phyloP scores from a whole-genome alignment of 2,329 filamentous ascomycete species.

The Teratosphaeria epicoccoides region DNA sequence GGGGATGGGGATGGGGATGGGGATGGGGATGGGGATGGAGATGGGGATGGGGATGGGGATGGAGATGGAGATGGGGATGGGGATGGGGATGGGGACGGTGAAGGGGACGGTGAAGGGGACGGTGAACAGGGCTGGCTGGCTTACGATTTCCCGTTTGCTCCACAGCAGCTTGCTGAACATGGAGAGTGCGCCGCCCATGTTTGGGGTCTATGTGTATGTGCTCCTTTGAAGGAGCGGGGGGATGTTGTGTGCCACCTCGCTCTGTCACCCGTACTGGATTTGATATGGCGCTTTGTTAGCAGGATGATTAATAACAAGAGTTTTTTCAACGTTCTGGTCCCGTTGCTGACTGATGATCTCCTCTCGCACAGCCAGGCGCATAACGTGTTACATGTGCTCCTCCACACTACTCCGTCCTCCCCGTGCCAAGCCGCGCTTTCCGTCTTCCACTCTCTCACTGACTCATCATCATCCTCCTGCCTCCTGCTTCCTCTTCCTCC shows the following conservation, averaged over 20 bases:
- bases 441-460: not conserved
- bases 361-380: no score
- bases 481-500: not conserved
- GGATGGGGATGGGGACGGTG: no score
- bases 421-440: not conserved
- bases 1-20: no score
- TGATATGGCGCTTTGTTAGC: no score
- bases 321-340: not conserved
- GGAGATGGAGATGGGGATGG: no score
- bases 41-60: no score
- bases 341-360: not conserved
- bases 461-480: not conserved
- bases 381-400: no score
- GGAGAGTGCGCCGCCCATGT: constrained; percentile 48
- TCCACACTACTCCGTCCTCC: no score
- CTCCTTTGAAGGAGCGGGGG: not conserved
- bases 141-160: constrained; percentile 82
- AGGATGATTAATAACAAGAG: no score
- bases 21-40: no score
- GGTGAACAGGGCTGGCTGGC: no score
- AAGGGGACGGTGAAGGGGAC: no score
- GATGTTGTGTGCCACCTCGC: not conserved
- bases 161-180: constrained; percentile 62
- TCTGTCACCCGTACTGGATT: not conserved
- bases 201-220: not conserved